Conservation (phyloP, 208 protist species). For the Acanthamoeba royreba region DNA sequence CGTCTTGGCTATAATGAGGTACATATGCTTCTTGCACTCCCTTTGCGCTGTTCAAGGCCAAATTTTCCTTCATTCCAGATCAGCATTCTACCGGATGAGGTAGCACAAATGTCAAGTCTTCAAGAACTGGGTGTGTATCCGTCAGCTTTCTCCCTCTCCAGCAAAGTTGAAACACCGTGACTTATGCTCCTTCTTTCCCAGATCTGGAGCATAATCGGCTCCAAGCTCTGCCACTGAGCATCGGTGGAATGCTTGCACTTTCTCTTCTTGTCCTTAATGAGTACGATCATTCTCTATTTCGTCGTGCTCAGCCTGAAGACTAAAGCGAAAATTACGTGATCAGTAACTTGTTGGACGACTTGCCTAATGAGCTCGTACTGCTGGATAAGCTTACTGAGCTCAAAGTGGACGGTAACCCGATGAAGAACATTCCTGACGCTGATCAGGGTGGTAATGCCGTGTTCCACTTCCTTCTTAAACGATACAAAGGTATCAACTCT, state of each 20-base stretch:
- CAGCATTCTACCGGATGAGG: neutral
- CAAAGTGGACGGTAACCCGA: neutral
- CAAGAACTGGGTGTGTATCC: neutral
- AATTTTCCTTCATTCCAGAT: too few species aligned
- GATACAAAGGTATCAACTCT: neutral
- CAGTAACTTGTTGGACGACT: neutral
- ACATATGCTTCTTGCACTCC: too few species aligned
- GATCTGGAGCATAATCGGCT: neutral
- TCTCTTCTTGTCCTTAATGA: constrained; percentile 1
- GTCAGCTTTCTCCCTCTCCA: too few species aligned
- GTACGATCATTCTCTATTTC: neutral
- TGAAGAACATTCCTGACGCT: neutral
- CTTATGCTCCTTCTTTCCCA: too few species aligned
- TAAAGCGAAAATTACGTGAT: too few species aligned
- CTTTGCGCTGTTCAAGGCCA: too few species aligned
- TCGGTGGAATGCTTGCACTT: neutral
- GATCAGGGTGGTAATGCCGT: neutral
- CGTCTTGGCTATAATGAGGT: constrained; percentile 29
- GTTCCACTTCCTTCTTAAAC: neutral
- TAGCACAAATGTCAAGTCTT: neutral
- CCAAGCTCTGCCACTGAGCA: neutral
- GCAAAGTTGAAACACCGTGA: too few species aligned
- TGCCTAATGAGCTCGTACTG: neutral
- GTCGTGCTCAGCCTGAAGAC: neutral
- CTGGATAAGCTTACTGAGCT: neutral